Evolutionary conservation across 1,139 yeast genomes (phyloP).

Genomic region (Yamadazyma pseudoaaseri): DNA sequence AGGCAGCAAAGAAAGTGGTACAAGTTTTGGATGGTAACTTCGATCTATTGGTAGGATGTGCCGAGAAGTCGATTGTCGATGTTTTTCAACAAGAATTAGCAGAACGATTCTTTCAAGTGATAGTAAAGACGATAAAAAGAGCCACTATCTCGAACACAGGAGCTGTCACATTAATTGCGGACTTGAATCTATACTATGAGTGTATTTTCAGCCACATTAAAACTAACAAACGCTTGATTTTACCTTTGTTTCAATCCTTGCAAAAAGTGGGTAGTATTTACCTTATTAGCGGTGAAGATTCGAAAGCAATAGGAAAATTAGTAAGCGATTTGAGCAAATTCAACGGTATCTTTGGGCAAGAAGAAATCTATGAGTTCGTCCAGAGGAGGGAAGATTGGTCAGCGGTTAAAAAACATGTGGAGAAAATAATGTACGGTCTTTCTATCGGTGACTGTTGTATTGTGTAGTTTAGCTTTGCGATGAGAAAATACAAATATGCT

Average conservation of each 20-base stretch:
- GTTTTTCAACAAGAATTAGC: constrained; percentile 95
- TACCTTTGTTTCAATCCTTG: constrained; percentile 77
- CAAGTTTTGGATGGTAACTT: constrained; percentile 71
- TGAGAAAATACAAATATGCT: constrained; percentile 4
- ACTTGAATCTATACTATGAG: constrained; percentile 71
- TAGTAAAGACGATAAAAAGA: constrained; percentile 71
- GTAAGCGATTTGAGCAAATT: constrained; percentile 83
- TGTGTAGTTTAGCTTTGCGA: constrained; percentile 20
- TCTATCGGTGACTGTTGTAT: constrained; percentile 66
- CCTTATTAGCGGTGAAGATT: constrained; percentile 70
- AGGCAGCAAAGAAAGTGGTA: constrained; percentile 65
- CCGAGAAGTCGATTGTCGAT: constrained; percentile 85
- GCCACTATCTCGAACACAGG: constrained; percentile 76
- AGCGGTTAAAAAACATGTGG: constrained; percentile 72
- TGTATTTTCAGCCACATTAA: constrained; percentile 62
- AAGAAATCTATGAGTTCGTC: constrained; percentile 89
- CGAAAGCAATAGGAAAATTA: constrained; percentile 81
- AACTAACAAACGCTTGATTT: constrained; percentile 60
- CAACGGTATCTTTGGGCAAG: constrained; percentile 87
- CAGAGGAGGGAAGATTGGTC: constrained; percentile 89
- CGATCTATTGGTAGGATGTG: constrained; percentile 71
- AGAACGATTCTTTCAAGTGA: constrained; percentile 72
- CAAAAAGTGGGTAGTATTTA: constrained; percentile 83
- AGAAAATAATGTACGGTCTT: constrained; percentile 92
- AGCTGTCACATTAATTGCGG: constrained; percentile 73